phyloP scores from a whole-genome alignment of 768 basidiomycete species.

The Strobilomyces echinocephalus region DNA sequence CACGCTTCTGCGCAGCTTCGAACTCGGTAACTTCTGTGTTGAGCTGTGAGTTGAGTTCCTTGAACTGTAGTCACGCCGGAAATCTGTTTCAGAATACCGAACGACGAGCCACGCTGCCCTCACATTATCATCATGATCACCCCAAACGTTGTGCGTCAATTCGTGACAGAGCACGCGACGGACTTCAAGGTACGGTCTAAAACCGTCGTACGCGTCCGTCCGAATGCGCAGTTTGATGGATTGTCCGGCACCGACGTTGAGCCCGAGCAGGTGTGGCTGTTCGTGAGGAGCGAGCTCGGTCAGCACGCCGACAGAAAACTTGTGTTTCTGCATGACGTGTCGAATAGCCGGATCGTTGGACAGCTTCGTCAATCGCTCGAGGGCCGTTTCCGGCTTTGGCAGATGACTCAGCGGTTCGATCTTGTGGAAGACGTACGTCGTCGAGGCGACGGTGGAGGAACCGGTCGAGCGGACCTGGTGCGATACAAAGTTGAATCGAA shows the following conservation, averaged over 20 bases:
- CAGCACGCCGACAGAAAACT: slow-evolving; percentile 61
- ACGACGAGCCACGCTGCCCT: slow-evolving; percentile 18
- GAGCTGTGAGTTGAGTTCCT: slow-evolving; percentile 66
- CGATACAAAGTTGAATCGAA: background rate
- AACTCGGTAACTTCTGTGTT: slow-evolving; percentile 70
- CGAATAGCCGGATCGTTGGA: slow-evolving; percentile 67
- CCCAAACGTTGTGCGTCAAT: slow-evolving; percentile 69
- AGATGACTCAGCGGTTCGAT: slow-evolving; percentile 60
- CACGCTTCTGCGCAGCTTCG: slow-evolving; percentile 47
- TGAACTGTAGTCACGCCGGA: slow-evolving; percentile 45
- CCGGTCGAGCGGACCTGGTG: slow-evolving; percentile 55
- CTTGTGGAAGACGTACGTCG: slow-evolving; percentile 59
- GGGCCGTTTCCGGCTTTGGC: slow-evolving; percentile 56
- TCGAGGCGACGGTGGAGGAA: slow-evolving; percentile 32
- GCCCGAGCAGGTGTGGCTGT: slow-evolving; percentile 61
- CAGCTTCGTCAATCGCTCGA: slow-evolving; percentile 50
- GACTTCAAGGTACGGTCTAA: slow-evolving; percentile 59
- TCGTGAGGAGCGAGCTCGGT: slow-evolving; percentile 80
- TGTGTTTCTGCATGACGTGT: slow-evolving; percentile 66
- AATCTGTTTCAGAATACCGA: background rate
- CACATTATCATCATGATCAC: slow-evolving; percentile 70
- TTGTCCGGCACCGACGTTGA: slow-evolving; percentile 60
- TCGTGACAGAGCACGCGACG: slow-evolving; percentile 74
- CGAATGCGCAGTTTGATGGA: slow-evolving; percentile 65
- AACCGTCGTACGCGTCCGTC: slow-evolving; percentile 69